Evolutionary conservation across 176 grass and related monocot species (phyloP), one percentile per base, ranked within the genome.

Genomic region (Oryza glaberrima): DNA sequence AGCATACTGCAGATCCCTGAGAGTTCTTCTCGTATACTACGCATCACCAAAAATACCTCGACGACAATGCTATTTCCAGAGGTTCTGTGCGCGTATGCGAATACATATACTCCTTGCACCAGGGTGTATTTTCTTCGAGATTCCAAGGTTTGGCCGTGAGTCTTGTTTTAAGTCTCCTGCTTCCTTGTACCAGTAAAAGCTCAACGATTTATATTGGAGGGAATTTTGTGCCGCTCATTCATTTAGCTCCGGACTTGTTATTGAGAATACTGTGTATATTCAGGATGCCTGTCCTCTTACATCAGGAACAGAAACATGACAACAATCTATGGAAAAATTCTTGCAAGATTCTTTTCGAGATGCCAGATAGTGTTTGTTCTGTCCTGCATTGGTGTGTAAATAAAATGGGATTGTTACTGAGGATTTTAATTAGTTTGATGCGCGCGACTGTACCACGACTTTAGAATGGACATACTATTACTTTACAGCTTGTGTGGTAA

Each of bases 1-100:
- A 94, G 52, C 93, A 94, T 82, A 81, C 93, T 9, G 70, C 75
- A 46, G 93, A 94, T 80, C 82, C 83, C 20, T 89, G 79, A 86
- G n/a, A 72, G 66, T 28, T 40, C 70, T 66, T 75, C 75, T 28
- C 58, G 26, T 78, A 45, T 77, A 73, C 10, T 77, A 73, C 10
- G 3, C 71, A 75, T 22, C 66, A 26, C 34, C n/a, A 61, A 61
- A 20, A 61, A 2, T 61, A 52, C 49, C 41, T 25, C 12, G 52
- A 69, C 12, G 5, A 30, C 67, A 70, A 51, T 36, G 6, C 73
- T 51, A 13, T 70, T 76, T 75, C 19, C 70, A 26, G 56, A 61
- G 65, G 14, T 80, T 84, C 9, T 75, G 23, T 67, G 36, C 72
- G 7, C 20, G 28, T 20, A 45, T 58, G 67, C 41, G 36, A 38